Percentiles rank a stretch among this genome's conserved stretches.
These are phyloP conservation scores for Paspalum notatum DNA, from an alignment of 176 grass and related monocot species.

Conservation along the genomic window DNA sequence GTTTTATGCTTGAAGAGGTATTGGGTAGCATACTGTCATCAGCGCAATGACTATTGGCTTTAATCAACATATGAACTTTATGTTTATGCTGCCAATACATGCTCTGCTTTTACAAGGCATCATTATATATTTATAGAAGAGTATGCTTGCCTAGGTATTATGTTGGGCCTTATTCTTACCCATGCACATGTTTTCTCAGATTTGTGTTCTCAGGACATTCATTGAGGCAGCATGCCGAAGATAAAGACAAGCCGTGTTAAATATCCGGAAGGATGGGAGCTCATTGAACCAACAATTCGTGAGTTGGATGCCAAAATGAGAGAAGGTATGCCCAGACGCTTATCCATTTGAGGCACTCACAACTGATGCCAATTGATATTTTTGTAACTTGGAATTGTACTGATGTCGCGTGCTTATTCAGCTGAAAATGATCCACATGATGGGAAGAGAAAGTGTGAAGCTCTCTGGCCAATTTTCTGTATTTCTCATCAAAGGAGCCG, in stretches of 20 bases:
- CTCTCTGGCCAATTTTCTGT: constrained; percentile 85
- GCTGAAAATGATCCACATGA: constrained; percentile 97
- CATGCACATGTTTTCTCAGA: no score
- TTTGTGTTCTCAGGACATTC: background rate
- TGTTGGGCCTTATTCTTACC: background rate
- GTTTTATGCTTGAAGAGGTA: background rate
- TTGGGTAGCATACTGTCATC: background rate
- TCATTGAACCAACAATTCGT: constrained; percentile 83
- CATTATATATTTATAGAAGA: background rate
- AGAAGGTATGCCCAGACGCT: constrained; percentile 50
- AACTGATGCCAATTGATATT: background rate
- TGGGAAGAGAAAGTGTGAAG: constrained; percentile 88
- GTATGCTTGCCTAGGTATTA: background rate
- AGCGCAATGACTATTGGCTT: background rate
- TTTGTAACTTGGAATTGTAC: background rate
- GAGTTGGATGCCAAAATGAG: constrained; percentile 95
- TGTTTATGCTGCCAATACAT: background rate
- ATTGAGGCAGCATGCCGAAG: constrained; percentile 61
- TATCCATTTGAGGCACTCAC: background rate
- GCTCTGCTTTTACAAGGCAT: background rate
- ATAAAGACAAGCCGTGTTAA: constrained; percentile 80
- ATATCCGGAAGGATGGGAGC: constrained; percentile 93
- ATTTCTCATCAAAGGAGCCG: constrained; percentile 86
- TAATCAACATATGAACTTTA: background rate
- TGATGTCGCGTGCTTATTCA: constrained; percentile 28